Percentiles rank a stretch among this genome's conserved stretches.
phyloP scores from a whole-genome alignment of 2,329 filamentous ascomycete species.

The Pestalotiopsis sp. region DNA sequence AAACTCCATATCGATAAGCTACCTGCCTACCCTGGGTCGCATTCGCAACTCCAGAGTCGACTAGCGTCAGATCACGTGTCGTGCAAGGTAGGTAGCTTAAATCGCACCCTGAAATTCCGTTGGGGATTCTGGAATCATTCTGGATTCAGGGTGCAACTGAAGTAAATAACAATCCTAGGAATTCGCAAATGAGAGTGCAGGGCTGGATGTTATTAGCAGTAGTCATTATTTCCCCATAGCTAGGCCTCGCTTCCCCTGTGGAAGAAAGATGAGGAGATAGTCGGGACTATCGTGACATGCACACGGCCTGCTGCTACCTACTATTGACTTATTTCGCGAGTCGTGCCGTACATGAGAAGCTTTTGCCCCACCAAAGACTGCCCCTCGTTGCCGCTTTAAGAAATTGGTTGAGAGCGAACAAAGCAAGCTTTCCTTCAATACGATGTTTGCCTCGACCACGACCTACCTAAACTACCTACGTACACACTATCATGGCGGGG shows the following conservation, averaged over 20 bases:
- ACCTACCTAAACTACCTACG: neutral
- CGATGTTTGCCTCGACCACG: neutral
- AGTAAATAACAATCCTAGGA: neutral
- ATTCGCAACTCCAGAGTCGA: neutral
- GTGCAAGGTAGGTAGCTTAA: neutral
- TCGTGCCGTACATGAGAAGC: slow-evolving; percentile 10
- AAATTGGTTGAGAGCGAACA: neutral
- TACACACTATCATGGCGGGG: neutral
- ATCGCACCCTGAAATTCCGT: neutral
- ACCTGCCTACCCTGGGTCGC: neutral
- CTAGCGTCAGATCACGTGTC: slow-evolving; percentile 12
- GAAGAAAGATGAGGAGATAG: neutral
- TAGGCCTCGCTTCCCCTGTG: neutral
- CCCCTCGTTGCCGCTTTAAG: slow-evolving; percentile 67
- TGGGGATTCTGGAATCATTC: neutral
- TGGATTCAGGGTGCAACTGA: neutral
- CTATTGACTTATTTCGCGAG: neutral
- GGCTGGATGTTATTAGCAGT: neutral
- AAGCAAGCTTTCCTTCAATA: neutral
- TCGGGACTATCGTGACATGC: neutral
- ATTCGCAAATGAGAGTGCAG: neutral
- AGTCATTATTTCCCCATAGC: neutral
- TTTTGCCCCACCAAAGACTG: slow-evolving; percentile 62
- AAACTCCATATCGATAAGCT: slow-evolving; percentile 11
- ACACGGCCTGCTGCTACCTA: neutral